Percentiles rank a stretch among this genome's conserved stretches.
These are phyloP conservation scores for Protea cynaroides DNA, from an alignment of 164 flowering plant genomes.

Conservation along the genomic window DNA sequence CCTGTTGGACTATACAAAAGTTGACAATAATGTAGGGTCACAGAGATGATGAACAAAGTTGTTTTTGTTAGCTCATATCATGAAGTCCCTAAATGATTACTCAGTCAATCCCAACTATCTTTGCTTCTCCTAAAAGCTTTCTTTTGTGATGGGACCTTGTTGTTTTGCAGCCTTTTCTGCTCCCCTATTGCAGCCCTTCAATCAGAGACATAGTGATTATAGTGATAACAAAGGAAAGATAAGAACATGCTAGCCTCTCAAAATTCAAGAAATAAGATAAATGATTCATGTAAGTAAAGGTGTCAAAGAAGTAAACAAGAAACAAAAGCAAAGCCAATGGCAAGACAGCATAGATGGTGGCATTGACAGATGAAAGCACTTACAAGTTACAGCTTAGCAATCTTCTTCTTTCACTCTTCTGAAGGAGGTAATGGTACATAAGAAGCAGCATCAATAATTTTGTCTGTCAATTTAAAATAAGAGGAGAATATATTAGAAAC, in stretches of 20 bases:
- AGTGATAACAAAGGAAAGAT: neutral
- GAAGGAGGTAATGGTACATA: conserved; percentile 99
- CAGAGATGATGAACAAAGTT: no score
- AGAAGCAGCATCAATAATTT: conserved; percentile 90
- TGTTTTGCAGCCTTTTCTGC: conserved; percentile 63
- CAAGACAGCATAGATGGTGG: neutral
- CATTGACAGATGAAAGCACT: conserved; percentile 17
- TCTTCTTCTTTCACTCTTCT: conserved; percentile 84
- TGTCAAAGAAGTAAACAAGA: no score
- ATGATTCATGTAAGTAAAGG: neutral
- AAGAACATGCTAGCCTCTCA: neutral
- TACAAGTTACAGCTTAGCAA: conserved; percentile 81
- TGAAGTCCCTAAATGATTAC: neutral
- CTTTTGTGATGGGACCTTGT: conserved; percentile 75
- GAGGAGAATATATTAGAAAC: neutral
- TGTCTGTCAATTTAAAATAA: conserved; percentile 33
- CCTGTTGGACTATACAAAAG: no score
- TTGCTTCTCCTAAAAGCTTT: conserved; percentile 67
- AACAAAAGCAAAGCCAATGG: no score
- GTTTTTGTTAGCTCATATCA: neutral
- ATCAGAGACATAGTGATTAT: neutral
- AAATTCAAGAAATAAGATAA: neutral
- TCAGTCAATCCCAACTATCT: conserved; percentile 63
- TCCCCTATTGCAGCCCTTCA: conserved; percentile 82
- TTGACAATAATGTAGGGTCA: no score